phyloP scores from a whole-genome alignment of 2,329 filamentous ascomycete species.

The Akanthomyces lecanii region DNA sequence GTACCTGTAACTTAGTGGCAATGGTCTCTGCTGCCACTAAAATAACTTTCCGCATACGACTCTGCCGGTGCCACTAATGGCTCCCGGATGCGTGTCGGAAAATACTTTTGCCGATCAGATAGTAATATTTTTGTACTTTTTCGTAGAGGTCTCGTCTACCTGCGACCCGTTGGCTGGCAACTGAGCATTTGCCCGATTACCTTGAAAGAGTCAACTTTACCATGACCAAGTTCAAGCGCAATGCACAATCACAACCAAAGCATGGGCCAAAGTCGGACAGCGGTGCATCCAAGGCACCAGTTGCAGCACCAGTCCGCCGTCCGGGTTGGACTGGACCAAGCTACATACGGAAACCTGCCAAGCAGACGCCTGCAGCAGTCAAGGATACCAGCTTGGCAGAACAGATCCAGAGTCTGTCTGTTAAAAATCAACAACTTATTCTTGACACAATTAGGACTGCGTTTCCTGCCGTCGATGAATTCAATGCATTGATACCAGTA shows the following conservation, averaged over 20 bases:
- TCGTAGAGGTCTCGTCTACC: not conserved
- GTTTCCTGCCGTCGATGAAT: conserved; percentile 21
- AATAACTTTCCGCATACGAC: too few species aligned
- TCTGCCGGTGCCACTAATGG: not conserved
- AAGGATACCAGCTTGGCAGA: conserved; percentile 14
- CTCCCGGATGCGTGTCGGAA: not conserved
- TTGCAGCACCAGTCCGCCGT: conserved; percentile 14
- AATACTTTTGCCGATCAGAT: conserved; percentile 11
- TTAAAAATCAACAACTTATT: conserved; percentile 19
- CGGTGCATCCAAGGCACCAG: conserved; percentile 20
- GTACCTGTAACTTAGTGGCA: not conserved
- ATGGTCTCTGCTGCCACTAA: not conserved
- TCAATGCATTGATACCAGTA: conserved; percentile 18
- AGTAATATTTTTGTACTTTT: not conserved
- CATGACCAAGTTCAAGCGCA: conserved; percentile 20
- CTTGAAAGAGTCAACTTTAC: conserved; percentile 5
- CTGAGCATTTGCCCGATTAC: conserved; percentile 1
- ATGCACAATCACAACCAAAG: conserved; percentile 20
- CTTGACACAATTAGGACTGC: conserved; percentile 20
- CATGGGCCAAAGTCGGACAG: conserved; percentile 19
- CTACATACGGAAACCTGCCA: conserved; percentile 12
- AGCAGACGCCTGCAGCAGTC: conserved; percentile 14
- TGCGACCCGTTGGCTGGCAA: not conserved
- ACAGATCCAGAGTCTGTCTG: conserved; percentile 17
- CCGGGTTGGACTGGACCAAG: conserved; percentile 21